phyloP scores from a whole-genome alignment of 1,284 basidiomycete genomes.

The Ustilago sp. region DNA sequence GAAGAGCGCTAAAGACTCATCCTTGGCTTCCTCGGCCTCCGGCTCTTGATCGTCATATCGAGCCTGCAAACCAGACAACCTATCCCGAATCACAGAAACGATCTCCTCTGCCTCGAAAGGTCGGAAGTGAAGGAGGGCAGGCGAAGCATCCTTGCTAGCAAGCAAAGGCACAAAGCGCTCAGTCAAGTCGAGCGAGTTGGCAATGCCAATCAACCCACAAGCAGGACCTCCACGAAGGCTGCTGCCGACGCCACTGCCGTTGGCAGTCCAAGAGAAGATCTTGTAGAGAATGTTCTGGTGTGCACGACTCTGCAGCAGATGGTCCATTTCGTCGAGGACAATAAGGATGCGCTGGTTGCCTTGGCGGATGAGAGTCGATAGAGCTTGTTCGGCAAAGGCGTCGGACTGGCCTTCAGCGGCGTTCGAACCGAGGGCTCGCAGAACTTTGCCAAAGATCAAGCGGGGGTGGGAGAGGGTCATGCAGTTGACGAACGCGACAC shows the following conservation, averaged over 20 bases:
- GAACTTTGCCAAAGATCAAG: constrained; percentile 57
- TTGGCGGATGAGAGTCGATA: constrained; percentile 36
- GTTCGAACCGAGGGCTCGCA: constrained; percentile 54
- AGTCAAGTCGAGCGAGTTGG: constrained; percentile 67
- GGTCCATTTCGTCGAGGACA: constrained; percentile 72
- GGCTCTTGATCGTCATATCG: constrained; percentile 42
- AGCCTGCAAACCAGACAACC: constrained; percentile 61
- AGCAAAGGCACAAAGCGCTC: constrained; percentile 66
- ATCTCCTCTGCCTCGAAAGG: constrained; percentile 70
- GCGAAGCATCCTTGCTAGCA: constrained; percentile 62
- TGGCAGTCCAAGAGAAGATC: constrained; percentile 65
- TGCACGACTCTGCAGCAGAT: constrained; percentile 64
- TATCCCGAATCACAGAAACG: constrained; percentile 66
- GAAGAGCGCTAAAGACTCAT: constrained; percentile 63
- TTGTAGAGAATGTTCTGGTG: constrained; percentile 69
- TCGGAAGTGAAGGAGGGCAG: constrained; percentile 70
- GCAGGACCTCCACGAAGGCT: constrained; percentile 14
- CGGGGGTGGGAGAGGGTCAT: constrained; percentile 67
- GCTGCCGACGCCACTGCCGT: constrained; percentile 12
- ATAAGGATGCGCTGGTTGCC: constrained; percentile 61
- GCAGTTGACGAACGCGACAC: constrained; percentile 70
- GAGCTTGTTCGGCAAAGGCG: constrained; percentile 37
- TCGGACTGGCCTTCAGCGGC: constrained; percentile 47
- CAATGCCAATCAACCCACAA: constrained; percentile 55
- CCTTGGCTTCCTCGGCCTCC: not conserved